A percentile compares a stretch with the other conserved stretches of the same genome.
Conservation (phyloP, 1,284 basidiomycete genomes). For the Ceratobasidium sp. region DNA sequence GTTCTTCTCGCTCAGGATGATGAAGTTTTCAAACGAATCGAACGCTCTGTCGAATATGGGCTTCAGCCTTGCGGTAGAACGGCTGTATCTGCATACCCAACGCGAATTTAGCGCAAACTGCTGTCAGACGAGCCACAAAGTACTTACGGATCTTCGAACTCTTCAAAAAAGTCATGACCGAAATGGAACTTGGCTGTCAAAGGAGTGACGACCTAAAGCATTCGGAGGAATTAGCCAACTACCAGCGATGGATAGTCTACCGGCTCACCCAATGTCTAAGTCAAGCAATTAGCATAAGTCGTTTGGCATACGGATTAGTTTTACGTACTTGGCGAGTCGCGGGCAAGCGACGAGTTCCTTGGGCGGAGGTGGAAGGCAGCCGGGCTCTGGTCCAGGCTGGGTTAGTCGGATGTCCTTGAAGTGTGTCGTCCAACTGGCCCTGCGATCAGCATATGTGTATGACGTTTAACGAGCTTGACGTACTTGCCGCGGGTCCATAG, state of each 20-base stretch:
- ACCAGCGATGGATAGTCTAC: background rate
- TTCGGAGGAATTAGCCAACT: constrained; percentile 37
- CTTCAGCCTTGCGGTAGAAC: constrained; percentile 64
- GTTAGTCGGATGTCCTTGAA: constrained; percentile 65
- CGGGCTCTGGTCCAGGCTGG: constrained; percentile 73
- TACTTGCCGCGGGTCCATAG: constrained; percentile 77
- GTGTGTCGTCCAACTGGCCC: constrained; percentile 69
- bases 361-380: constrained; percentile 68
- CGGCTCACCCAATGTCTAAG: constrained; percentile 68
- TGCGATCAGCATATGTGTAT: constrained; percentile 14
- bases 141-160: constrained; percentile 70
- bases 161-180: constrained; percentile 63
- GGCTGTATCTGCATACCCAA: constrained; percentile 59
- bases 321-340: constrained; percentile 65
- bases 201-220: constrained; percentile 66
- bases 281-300: background rate
- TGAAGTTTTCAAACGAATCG: constrained; percentile 62
- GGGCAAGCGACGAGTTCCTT: constrained; percentile 80
- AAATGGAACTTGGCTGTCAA: constrained; percentile 72
- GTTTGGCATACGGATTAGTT: too few species aligned
- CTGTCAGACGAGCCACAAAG: background rate
- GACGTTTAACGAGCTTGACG: constrained; percentile 46
- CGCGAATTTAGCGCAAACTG: background rate
- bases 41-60: constrained; percentile 63
- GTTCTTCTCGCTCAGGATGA: constrained; percentile 63